Base-by-base conservation (phyloP, 768 basidiomycete genomes). In the Pleurotus djamor region DNA sequence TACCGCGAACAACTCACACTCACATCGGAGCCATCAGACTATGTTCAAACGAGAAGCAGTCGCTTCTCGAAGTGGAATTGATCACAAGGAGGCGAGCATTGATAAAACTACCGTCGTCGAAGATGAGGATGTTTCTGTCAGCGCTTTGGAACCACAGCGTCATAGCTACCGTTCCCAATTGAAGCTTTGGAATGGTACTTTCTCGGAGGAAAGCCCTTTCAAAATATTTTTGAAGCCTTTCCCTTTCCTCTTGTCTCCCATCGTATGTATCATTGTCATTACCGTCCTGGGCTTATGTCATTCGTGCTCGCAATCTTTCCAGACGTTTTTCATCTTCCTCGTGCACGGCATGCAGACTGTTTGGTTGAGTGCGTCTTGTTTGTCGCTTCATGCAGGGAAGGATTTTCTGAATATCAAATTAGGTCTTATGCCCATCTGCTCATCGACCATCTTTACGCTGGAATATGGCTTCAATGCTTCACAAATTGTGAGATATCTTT, bases 371-470 rank as follows among this genome's bases (percentile, higher is more conserved):
- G 57, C 14, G 70, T 61, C 43, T 32, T 59, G 35, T 28, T 9
- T 13, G 21, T 14, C 43, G 13, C 48, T 10, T 55, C 34, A 5
- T n/a, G n/a, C n/a, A n/a, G 10, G n/a, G 38, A 10, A 41, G 38
- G 38, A n/a, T n/a, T 41, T 32, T 52, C 10, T 58, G 28, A 44
- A 10, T 52, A 4, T 48, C 45, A 2, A 5, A 47, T 33, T 57
- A 78, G 77, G 77, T 61, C 69, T 79, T 17, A 69, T 79, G 44
- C 76, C 75, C 0, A 72, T 79, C 8, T 79, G 76, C 51, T 79
- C 77, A 5, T 76, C 77, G 2, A 79, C 77, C 1, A 77, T 79
- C 52, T 79, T 79, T 62, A 79, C 76, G 0, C 65, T 77, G 10
- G 76, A 77, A 59, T 79, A 77, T 60, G 70, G 73, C 61, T 77